Evolutionary conservation across 371 early-diverging fungal species (phyloP), one percentile per base, ranked within the genome.

Genomic region (Saksenaea vasiformis): DNA sequence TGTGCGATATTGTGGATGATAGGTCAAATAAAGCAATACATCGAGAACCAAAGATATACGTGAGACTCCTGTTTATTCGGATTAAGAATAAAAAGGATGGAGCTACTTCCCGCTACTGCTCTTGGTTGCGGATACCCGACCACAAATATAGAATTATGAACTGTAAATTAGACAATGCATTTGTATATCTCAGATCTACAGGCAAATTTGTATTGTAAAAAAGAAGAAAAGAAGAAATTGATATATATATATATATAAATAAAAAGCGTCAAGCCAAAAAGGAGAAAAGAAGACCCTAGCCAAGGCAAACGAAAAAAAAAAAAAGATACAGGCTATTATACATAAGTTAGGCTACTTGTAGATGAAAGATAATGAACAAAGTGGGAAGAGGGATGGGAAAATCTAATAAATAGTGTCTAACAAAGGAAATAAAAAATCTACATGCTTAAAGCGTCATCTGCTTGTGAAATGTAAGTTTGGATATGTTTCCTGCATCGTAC

Each of bases 401-500:
- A 4, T 47, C 24, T 47, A 47, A 47, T 47, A 47, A 47, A 47
- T 47, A 47, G n/a, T 19, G 24, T 47, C 47, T 47, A 47, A 47
- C 3, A 47, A 22, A 5, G 22, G 44, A n/a, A n/a, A n/a, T 43
- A 19, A 22, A 19, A 47, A 47, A 47, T 47, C 47, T 70, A 70
- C 43, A 70, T 60, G 54, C 68, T 65, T 22, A 71, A 66, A 31
- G 68, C 60, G 56, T 71, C 72, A 54, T 71, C 61, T 39, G 72
- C 72, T 56, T 68, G 68, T 26, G 59, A 64, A 22, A 71, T 65
- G 56, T 62, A 68, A 26, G 65, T 38, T 54, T 68, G 65, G 26
- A 71, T 68, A 38, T 65, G 68, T 22, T 68, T 65, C 61, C 56
- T 61, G 38, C 60, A 68, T 24, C 44, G 61, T 15, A 36, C 17